phyloP scores from a whole-genome alignment of 2,329 filamentous ascomycete species.

The Penicillium sp. region DNA sequence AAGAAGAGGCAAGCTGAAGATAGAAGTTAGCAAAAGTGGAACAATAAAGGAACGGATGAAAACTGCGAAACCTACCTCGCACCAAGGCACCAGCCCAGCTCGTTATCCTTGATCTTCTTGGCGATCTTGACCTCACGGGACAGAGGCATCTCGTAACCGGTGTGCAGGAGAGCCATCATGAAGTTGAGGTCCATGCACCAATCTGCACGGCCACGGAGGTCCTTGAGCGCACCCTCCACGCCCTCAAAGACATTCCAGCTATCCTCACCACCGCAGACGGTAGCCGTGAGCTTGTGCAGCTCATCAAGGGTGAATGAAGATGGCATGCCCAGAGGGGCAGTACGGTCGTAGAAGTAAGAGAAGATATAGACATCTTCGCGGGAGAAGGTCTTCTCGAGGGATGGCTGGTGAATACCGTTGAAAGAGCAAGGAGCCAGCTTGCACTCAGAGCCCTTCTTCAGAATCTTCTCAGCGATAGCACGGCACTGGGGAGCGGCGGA shows the following conservation, averaged over 20 bases:
- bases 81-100: constrained; percentile 96
- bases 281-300: constrained; percentile 81
- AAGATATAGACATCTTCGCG: constrained; percentile 94
- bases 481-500: constrained; percentile 86
- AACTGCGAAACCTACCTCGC: constrained; percentile 71
- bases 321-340: constrained; percentile 94
- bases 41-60: neutral
- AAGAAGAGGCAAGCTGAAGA: constrained; percentile 76
- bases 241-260: constrained; percentile 81
- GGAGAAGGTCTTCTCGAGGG: constrained; percentile 88
- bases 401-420: constrained; percentile 95
- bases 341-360: constrained; percentile 98
- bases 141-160: constrained; percentile 97
- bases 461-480: constrained; percentile 83
- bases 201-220: constrained; percentile 82
- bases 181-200: constrained; percentile 96
- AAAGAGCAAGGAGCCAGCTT: constrained; percentile 92
- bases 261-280: constrained; percentile 79
- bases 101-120: constrained; percentile 98
- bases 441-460: constrained; percentile 85
- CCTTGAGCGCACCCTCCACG: constrained; percentile 77
- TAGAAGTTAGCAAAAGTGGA: constrained; percentile 31
- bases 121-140: constrained; percentile 96
- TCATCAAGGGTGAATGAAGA: constrained; percentile 92
- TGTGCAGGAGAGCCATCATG: constrained; percentile 90